Conservation (phyloP, 78 protist species). For the Protostelium mycophagum region DNA sequence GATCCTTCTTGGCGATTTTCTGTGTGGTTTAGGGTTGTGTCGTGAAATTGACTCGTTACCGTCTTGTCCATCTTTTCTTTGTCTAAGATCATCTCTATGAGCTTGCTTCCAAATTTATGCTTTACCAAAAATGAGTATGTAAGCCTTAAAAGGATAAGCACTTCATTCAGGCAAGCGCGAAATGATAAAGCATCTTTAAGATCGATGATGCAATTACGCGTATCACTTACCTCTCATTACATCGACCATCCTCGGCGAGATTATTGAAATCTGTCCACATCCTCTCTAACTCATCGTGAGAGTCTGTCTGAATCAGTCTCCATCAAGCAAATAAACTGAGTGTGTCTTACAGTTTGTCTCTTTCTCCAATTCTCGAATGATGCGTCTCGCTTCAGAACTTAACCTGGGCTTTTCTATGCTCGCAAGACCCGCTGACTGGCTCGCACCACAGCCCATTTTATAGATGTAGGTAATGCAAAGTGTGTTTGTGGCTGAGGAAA, state of each 20-base stretch:
- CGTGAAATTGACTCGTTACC: neutral
- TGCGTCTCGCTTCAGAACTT: neutral
- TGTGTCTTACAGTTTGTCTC: neutral
- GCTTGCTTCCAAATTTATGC: neutral
- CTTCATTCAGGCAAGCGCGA: no score
- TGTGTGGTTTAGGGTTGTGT: neutral
- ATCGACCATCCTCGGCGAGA: neutral
- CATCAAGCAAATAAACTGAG: neutral
- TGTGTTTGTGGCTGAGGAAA: no score
- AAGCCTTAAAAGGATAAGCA: neutral
- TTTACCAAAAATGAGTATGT: neutral
- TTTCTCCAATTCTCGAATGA: neutral
- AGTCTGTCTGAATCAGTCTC: neutral
- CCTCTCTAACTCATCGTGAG: neutral
- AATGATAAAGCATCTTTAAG: no score
- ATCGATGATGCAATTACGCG: neutral
- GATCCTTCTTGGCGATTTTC: neutral
- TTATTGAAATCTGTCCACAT: neutral
- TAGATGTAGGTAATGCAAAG: no score
- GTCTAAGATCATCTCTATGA: neutral
- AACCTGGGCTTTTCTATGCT: neutral
- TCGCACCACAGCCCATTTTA: neutral
- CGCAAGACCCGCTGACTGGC: neutral
- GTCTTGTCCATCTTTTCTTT: neutral
- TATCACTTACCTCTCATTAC: neutral